phyloP scores from a whole-genome alignment of 2,329 filamentous ascomycete genomes.

The Zymoseptoria crescenta region DNA sequence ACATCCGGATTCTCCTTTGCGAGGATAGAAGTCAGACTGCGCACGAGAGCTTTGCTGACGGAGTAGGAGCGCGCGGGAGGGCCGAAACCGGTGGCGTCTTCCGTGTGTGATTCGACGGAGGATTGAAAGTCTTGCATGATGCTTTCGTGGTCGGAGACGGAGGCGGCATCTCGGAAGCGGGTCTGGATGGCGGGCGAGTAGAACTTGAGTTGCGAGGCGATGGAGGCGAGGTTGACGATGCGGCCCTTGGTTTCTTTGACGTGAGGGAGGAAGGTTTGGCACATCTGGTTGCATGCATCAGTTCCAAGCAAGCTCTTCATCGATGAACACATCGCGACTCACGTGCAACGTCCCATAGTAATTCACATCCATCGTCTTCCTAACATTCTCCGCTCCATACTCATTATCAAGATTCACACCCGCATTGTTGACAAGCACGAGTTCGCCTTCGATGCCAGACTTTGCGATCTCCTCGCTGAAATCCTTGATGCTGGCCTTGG shows the following conservation, averaged over 20 bases:
- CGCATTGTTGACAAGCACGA: constrained; percentile 33
- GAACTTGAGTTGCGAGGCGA: constrained; percentile 24
- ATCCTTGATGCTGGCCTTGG: constrained; percentile 19
- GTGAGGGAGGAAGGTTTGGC: constrained; percentile 26
- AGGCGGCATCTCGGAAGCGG: constrained; percentile 20
- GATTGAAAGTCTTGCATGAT: constrained; percentile 23
- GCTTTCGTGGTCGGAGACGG: constrained; percentile 22
- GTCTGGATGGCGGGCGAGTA: constrained; percentile 22
- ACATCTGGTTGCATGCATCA: too few species aligned
- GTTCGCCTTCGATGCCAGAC: constrained; percentile 20
- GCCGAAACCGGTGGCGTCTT: constrained; percentile 24
- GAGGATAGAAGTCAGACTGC: constrained; percentile 28
- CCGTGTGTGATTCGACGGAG: constrained; percentile 16
- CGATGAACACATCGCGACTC: constrained; percentile 3
- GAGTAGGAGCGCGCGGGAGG: constrained; percentile 24
- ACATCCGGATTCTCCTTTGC: constrained; percentile 23
- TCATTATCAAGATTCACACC: constrained; percentile 27
- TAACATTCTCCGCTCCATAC: constrained; percentile 23
- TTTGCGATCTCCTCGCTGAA: constrained; percentile 23
- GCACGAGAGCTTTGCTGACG: constrained; percentile 31
- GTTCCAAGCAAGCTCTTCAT: too few species aligned
- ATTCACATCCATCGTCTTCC: constrained; percentile 29
- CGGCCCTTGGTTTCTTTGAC: constrained; percentile 20
- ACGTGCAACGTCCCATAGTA: constrained; percentile 31
- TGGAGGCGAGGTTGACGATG: constrained; percentile 32